Evolutionary conservation across 352 stramenopile genomes (phyloP), one percentile per base, ranked within the genome.

Genomic region (Phytophthora fragariae): DNA sequence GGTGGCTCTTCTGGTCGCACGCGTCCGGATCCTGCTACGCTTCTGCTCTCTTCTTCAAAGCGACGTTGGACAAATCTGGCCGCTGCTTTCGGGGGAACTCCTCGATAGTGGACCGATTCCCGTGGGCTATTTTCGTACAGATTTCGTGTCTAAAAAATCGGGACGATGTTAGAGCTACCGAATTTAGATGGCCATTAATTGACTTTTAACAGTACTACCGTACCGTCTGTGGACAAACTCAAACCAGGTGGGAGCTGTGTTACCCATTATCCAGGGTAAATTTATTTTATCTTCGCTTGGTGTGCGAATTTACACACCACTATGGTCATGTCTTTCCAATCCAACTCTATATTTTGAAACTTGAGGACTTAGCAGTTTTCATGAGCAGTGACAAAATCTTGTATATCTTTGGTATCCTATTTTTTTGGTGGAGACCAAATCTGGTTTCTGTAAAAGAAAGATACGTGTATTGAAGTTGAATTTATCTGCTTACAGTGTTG

Each of bases 21-120:
- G 61, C 71, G 67, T 73, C 71, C 71, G 68, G 71, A 76, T 72
- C 58, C 57, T 68, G 57, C 70, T 49, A n/a, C n/a, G 31, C 57
- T 68, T 72, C 60, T 68, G 66, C 71, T 75, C 71, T 78, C 62
- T 70, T 70, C 64, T 70, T 67, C 64, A 77, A 73, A 73, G 65
- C 53, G 58, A 68, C 69, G 69, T 68, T 68, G 65, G 59, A 73
- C 64, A 70, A 77, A 72, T 72, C 69, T 53, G 53, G 50, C 58
- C 62, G 53, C 31, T 49, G 62, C 41, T 62, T 62, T 62, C 37
- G 35, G 56, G 56, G 54, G 58, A 65, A 57, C 49, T 59, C n/a
- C n/a, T n/a, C n/a, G n/a, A n/a, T n/a, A n/a, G n/a, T n/a, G n/a
- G n/a, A n/a, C n/a, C n/a, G n/a, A n/a, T n/a, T n/a, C n/a, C n/a